Evolutionary conservation across 139 green algal species (phyloP).

Genomic region (Trebouxia sp.): DNA sequence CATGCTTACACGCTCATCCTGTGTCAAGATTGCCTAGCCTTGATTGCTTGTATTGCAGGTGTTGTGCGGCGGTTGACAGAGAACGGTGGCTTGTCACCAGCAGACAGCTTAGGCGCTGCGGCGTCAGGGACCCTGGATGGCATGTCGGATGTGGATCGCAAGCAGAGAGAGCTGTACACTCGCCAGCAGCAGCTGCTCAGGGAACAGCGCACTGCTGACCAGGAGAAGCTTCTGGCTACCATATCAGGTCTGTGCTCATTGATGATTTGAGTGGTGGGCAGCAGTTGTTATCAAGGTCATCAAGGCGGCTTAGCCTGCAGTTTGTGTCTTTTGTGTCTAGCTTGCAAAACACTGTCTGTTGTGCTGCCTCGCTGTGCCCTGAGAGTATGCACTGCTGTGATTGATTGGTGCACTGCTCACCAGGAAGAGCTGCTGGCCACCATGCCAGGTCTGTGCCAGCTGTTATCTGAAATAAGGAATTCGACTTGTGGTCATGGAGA

Average conservation of each 20-base stretch:
- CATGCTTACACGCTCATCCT: not conserved
- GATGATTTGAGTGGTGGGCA: too few species aligned
- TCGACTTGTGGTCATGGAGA: too few species aligned
- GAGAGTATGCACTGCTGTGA: too few species aligned
- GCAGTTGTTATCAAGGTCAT: too few species aligned
- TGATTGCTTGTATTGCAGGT: conserved; percentile 8
- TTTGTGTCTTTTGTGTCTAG: too few species aligned
- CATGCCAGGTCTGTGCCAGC: too few species aligned
- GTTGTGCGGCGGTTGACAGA: not conserved
- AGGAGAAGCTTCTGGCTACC: conserved; percentile 81
- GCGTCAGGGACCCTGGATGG: conserved; percentile 27
- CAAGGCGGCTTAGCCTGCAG: too few species aligned
- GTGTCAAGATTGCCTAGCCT: not conserved
- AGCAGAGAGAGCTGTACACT: conserved; percentile 77
- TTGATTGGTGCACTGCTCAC: too few species aligned
- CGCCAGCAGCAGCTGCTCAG: conserved; percentile 85
- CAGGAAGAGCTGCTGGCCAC: too few species aligned
- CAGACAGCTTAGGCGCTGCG: conserved; percentile 5
- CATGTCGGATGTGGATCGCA: conserved; percentile 71
- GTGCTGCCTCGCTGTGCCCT: too few species aligned
- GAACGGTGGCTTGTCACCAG: conserved; percentile 14
- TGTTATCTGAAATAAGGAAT: too few species aligned
- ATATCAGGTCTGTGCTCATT: conserved; percentile 42
- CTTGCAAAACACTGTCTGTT: too few species aligned
- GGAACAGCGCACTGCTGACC: conserved; percentile 83